These are phyloP conservation scores for Hordeum vulgare DNA, from an alignment of 176 grass and related monocot species.

Conservation along the genomic window MorexV3_pseudomolecules_assembly NC_058522.1:555092977-555093476, in stretches of 20 bases:
- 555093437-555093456: too few relatives aligned
- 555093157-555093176: neutral
- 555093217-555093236: neutral
- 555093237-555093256: too few relatives aligned
- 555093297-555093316: too few relatives aligned
- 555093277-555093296: too few relatives aligned
- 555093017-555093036: neutral
- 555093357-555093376: too few relatives aligned
- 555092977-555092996: neutral
- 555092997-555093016: neutral
- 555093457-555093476: too few relatives aligned
- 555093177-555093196: neutral
- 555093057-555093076: conserved; percentile 1
- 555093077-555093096: neutral
- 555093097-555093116: neutral
- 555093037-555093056: neutral
- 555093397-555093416: too few relatives aligned
- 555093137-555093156: neutral
- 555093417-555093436: too few relatives aligned
- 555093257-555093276: too few relatives aligned
- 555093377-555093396: too few relatives aligned
- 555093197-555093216: neutral
- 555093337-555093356: too few relatives aligned
- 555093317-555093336: too few relatives aligned
- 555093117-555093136: neutral